Base-by-base conservation (phyloP, 108 stramenopile species). In the Nitzschia inconspicua region DNA sequence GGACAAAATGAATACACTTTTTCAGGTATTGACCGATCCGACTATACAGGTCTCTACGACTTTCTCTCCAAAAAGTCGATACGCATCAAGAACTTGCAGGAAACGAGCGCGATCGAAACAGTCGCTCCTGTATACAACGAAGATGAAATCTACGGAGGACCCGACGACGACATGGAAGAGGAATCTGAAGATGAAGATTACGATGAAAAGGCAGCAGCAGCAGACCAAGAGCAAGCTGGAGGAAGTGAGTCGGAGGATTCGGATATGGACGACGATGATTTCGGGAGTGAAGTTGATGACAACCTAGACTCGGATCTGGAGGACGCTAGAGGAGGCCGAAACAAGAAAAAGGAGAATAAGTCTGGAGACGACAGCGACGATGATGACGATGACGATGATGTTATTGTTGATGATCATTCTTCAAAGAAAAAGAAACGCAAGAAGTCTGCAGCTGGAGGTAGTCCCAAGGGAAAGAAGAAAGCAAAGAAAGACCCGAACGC, bases 71-170 rank as follows among this genome's bases (percentile, higher is more conserved):
- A 76, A 34, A 96, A 96, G 60, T 83, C 84, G 47, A 88, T 99
- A 48, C 75, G 75, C 30, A 95, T 97, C 77, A 95, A 90, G 60
- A 96, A 98, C 63, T 76, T 95, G 49, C 78, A 95, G 63, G 88
- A 74, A 24, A 57, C 65, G 11, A 42, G 27, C 13, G 69, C 53
- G 8, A 68, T 47, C 10, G 63, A 42, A 22, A 25, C 30, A 27
- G 76, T 63, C 1, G 66, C 73, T 8, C 72, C 88, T 11, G 73
- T 84, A 22, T 79, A 84, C 64, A 74, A 84, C 47, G 88, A 88
- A 57, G 58, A 67, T 39, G 82, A 84, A 31, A 83, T 83, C 44
- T 85, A 86, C 37, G 79, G 82, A 51, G 88, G 67, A 32, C 67
- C 61, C 4, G 70, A 77, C 60, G 72, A 79, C 27, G 79, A 63